Evolutionary conservation across 1,284 basidiomycete species (phyloP), one percentile per base, ranked within the genome.

Genomic region (Puccinia brachypodii): DNA sequence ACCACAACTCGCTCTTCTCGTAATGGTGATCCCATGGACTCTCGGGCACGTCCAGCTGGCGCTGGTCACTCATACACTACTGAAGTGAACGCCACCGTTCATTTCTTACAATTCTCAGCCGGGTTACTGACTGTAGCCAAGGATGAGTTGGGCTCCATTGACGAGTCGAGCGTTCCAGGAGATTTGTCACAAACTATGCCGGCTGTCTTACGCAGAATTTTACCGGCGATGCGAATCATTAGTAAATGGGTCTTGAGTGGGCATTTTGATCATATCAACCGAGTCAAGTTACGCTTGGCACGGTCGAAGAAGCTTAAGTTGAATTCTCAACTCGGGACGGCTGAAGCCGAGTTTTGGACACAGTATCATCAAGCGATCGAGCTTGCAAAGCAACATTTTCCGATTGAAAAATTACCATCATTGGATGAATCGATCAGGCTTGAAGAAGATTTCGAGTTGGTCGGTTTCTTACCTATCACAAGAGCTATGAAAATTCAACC

Each of bases 361-460:
- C 87, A 89, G 47, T 95, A 93, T 86, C 89, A 90, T 11, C 89
- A 89, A 25, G 94, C 96, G 83, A 88, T 91, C 76, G 90, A 90
- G 62, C 87, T 89, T 8, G 87, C 98, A 33, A 88, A 89, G 16
- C 88, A 88, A 9, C 88, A 90, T 0, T 98, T 98, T 87, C 94
- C 95, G 0, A 86, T 89, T 2, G 88, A 89, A 2, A 89, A 88
- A 66, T 86, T 97, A 31, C 94, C 93, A 11, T 83, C 80, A 33
- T 83, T 85, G 0, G 85, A 87, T 25, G 88, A 93, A 25, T 88
- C 88, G 3, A 89, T 89, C 0, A 89, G 91, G n/a, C 88, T 98
- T 80, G 94, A 97, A 83, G 96, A 99, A 87, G 96, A 99, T 86
- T 87, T 92, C 3, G 96, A 98, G 82, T 90, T 97, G 89, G 89